These are phyloP conservation scores for Fraxinus quadrangulata DNA, from an alignment of 257 asterid species.

Conservation along the genomic window DNA sequence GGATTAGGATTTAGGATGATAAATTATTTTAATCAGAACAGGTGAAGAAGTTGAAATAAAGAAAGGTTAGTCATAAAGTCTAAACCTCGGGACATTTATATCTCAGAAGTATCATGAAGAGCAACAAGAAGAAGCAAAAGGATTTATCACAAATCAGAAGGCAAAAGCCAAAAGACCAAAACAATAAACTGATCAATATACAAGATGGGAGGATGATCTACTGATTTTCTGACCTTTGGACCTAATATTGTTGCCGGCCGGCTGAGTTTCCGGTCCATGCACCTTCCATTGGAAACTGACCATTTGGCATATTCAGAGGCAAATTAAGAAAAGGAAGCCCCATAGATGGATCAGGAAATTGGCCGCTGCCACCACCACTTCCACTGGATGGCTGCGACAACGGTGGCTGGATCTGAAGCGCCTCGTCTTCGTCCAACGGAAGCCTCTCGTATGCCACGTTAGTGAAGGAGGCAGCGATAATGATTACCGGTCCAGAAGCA, in stretches of 20 bases:
- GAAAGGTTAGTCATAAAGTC: conserved; percentile 24
- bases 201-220: conserved; percentile 29
- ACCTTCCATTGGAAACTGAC: conserved; percentile 61
- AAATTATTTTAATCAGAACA: conserved; percentile 14
- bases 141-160: neutral
- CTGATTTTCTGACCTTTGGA: conserved; percentile 32
- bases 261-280: conserved; percentile 66
- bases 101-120: conserved; percentile 5
- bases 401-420: neutral
- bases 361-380: neutral
- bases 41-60: conserved; percentile 36
- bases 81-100: conserved; percentile 33
- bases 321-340: conserved; percentile 54
- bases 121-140: neutral
- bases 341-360: neutral
- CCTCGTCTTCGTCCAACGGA: neutral
- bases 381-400: neutral
- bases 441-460: neutral
- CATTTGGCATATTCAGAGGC: conserved; percentile 63
- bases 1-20: conserved; percentile 27
- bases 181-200: conserved; percentile 35
- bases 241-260: conserved; percentile 46
- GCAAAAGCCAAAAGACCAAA: neutral
- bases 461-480: neutral
- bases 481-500: neutral